Evolutionary conservation across 805 yeast species (phyloP).

Genomic region (Starmera pachycereana): DNA sequence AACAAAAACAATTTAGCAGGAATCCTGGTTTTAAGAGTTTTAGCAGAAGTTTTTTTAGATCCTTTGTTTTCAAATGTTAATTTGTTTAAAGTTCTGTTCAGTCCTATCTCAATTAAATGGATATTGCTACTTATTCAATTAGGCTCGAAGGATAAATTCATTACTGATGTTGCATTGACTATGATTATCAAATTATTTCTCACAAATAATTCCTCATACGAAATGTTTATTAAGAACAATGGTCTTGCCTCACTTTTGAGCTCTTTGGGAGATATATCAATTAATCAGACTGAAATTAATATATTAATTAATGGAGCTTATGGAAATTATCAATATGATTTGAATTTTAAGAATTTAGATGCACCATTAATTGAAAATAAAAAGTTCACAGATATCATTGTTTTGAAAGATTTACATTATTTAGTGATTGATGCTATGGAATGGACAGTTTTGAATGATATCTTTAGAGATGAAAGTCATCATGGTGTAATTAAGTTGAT

Average conservation of each 20-base stretch:
- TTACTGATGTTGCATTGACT: slow-evolving; percentile 23
- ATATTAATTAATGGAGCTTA: slow-evolving; percentile 35
- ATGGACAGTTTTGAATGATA: slow-evolving; percentile 26
- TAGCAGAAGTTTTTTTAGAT: slow-evolving; percentile 22
- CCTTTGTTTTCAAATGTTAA: slow-evolving; percentile 29
- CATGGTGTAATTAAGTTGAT: slow-evolving; percentile 20
- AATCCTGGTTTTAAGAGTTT: slow-evolving; percentile 21
- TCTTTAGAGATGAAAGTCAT: slow-evolving; percentile 25
- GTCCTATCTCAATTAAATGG: slow-evolving; percentile 59
- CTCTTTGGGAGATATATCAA: slow-evolving; percentile 33
- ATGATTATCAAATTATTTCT: slow-evolving; percentile 41
- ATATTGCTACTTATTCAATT: slow-evolving; percentile 40
- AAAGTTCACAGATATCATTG: slow-evolving; percentile 6
- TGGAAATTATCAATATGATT: slow-evolving; percentile 27
- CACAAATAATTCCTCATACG: slow-evolving; percentile 35
- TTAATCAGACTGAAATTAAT: slow-evolving; percentile 22
- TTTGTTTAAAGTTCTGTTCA: slow-evolving; percentile 36
- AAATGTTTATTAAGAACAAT: slow-evolving; percentile 37
- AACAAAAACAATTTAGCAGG: slow-evolving; percentile 18
- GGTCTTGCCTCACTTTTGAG: slow-evolving; percentile 42
- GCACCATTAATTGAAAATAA: slow-evolving; percentile 5
- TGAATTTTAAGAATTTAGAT: slow-evolving; percentile 10
- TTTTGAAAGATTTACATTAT: slow-evolving; percentile 36
- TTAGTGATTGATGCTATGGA: slow-evolving; percentile 25
- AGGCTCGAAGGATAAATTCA: slow-evolving; percentile 21